Evolutionary conservation across 2,329 filamentous ascomycete genomes (phyloP).

Genomic region (Fusarium sp.): DNA sequence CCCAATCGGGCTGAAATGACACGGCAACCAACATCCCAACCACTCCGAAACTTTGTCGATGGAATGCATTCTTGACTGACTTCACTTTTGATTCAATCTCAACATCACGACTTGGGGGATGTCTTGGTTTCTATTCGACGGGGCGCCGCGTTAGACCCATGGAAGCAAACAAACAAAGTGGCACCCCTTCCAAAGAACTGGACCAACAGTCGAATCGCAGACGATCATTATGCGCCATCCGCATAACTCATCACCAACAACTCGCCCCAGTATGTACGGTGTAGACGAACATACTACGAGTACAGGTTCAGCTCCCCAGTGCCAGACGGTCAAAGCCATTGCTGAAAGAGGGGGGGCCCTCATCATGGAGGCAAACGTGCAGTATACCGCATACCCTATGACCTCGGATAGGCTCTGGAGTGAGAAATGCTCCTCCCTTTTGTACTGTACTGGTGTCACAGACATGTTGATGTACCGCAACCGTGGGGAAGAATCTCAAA

Average conservation of each 20-base stretch:
- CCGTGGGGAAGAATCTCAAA: conserved; percentile 20
- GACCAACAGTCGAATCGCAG: conserved; percentile 42
- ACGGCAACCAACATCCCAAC: conserved; percentile 13
- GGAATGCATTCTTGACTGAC: conserved; percentile 7
- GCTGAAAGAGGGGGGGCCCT: conserved; percentile 25
- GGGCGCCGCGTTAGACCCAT: conserved; percentile 24
- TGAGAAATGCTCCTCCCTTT: conserved; percentile 18
- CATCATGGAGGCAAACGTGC: conserved; percentile 30
- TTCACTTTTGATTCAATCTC: conserved; percentile 18
- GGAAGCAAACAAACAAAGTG: conserved; percentile 36
- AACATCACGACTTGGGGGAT: conserved; percentile 2
- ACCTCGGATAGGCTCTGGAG: conserved; percentile 28
- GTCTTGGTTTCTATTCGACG: conserved; percentile 17
- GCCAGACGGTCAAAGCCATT: conserved; percentile 9
- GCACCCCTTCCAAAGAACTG: conserved; percentile 17
- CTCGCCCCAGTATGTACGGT: conserved; percentile 31
- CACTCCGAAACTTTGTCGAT: conserved; percentile 7
- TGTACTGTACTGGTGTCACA: conserved; percentile 40
- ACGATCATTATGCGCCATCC: conserved; percentile 32
- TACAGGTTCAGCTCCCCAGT: conserved; percentile 17
- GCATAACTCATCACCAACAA: conserved; percentile 45
- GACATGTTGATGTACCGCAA: conserved; percentile 30
- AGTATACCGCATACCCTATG: conserved; percentile 28
- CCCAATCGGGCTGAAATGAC: conserved; percentile 10
- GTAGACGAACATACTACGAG: conserved; percentile 24